These are phyloP conservation scores for Casuarina glauca DNA, from an alignment of 306 rosid species.

Conservation along the genomic window DNA sequence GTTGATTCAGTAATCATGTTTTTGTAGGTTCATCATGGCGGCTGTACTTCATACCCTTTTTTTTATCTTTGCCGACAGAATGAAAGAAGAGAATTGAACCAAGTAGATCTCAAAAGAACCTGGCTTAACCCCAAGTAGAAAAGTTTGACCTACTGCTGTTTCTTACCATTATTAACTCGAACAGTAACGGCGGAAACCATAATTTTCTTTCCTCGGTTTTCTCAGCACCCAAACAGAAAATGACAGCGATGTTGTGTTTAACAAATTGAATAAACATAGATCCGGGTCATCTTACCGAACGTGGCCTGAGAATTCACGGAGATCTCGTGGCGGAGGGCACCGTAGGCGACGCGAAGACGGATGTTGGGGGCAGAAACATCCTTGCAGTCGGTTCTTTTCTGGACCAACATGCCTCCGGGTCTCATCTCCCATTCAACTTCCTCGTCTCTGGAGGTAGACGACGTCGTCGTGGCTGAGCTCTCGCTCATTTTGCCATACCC, in stretches of 20 bases:
- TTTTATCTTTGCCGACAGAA: background rate
- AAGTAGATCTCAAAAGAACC: constrained; percentile 1
- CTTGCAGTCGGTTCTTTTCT: constrained; percentile 39
- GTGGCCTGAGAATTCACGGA: constrained; percentile 54
- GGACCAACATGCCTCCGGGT: constrained; percentile 88
- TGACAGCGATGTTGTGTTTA: background rate
- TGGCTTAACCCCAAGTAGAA: constrained; percentile 16
- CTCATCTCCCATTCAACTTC: constrained; percentile 71
- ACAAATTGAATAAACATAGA: background rate
- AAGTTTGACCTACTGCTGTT: constrained; percentile 9
- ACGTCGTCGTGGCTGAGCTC: constrained; percentile 2
- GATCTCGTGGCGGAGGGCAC: constrained; percentile 66
- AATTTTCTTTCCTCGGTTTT: constrained; percentile 10
- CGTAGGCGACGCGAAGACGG: constrained; percentile 59
- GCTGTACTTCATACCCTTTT: background rate
- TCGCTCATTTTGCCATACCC: constrained; percentile 26
- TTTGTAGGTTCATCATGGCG: background rate
- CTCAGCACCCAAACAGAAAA: constrained; percentile 26
- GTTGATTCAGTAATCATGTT: background rate
- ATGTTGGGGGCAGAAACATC: constrained; percentile 36
- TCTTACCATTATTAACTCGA: background rate
- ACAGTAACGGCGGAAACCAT: background rate
- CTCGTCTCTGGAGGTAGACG: constrained; percentile 33
- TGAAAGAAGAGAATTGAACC: background rate
- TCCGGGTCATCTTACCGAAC: constrained; percentile 47